Evolutionary conservation across 2,329 filamentous ascomycete genomes (phyloP), one percentile per base, ranked within the genome.

Genomic region (Diplodia seriata): DNA sequence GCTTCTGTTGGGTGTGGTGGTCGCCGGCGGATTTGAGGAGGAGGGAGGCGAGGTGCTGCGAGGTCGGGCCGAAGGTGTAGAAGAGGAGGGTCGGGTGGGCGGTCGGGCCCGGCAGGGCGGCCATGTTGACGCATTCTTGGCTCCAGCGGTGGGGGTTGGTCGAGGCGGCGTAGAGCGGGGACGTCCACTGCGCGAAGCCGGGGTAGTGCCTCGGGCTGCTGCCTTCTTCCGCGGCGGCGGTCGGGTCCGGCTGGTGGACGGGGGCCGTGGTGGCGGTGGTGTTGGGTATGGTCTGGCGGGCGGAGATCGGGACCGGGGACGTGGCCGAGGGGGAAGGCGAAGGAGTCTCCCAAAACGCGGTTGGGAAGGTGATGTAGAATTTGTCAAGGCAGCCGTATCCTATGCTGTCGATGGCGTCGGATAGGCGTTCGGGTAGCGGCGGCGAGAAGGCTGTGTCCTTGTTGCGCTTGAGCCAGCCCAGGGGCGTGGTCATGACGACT

Each of bases 31-130:
- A n/a, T 36, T 36, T n/a, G n/a, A n/a, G n/a, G 61, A 78, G 72
- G 12, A 76, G 66, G 9, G 71, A 67, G 40, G 76, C 76, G 40
- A 78, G 69, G 64, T 76, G 73, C 3, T 75, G 62, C 14, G 76
- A 77, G 23, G 77, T 80, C 0, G 76, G 85, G 47, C 90, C 90
- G 73, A 88, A 90, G 43, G 85, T 89, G 81, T 93, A 97, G 84
- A 97, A 97, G 31, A 97, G 86, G 4, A 97, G 84, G 0, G 92
- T 96, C 8, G 93, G 91, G 69, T 97, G 93, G 0, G 89, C 85
- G 62, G 82, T 83, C 1, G 80, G 74, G 0, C 75, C 72, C 1
- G 59, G 59, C 2, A 96, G 83, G 1, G 89, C 87, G 51, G 90
- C 89, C 26, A 97, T 85, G 68, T 94, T 93, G 68, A 96, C 84